Evolutionary conservation across 352 stramenopile genomes (phyloP), one percentile per base, ranked within the genome.

Genomic region (Globisporangium solare): DNA sequence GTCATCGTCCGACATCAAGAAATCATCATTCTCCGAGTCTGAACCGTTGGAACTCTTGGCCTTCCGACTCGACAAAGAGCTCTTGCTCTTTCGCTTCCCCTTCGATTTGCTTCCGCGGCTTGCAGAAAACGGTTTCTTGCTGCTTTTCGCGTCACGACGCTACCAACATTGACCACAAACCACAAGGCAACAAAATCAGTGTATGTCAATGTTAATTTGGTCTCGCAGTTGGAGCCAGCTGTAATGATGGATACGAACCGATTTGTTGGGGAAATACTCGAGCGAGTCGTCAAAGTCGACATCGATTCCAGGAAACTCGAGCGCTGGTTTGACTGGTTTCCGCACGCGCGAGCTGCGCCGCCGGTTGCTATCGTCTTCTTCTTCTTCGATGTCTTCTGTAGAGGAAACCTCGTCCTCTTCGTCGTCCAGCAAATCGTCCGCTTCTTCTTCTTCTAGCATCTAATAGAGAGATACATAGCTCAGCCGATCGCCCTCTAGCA

Each of bases 371-470:
- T 64, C 54, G 12, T 56, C 46, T 27, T 31, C 40, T n/a, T 31
- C 40, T n/a, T 57, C 56, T 35, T 35, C 5, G 22, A 53, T 15
- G 31, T 35, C 27, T 35, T 35, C 27, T 35, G 27, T 6, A 3
- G 27, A 35, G 3, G 40, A 53, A 3, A 43, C 50, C 12, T 43
- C 50, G 17, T 35, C 53, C 3, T 43, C 47, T 21, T 51, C 60
- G 14, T 60, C 57, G 21, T 55, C 58, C 15, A 46, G 39, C 13
- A 57, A 47, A 10, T 66, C 78, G 15, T 71, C 64, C 4, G 53
- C 60, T 42, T 71, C 63, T 27, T 60, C 65, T 41, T 74, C 66
- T 6, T 76, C 61, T 10, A 41, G 20, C 58, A 61, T 51, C 58
- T 62, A 35, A 8, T 35, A 35, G 1, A 35, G 0, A 35, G 27